These are phyloP conservation scores for Lentinula sp. DNA, from an alignment of 768 basidiomycete genomes.

Conservation along the genomic window DNA sequence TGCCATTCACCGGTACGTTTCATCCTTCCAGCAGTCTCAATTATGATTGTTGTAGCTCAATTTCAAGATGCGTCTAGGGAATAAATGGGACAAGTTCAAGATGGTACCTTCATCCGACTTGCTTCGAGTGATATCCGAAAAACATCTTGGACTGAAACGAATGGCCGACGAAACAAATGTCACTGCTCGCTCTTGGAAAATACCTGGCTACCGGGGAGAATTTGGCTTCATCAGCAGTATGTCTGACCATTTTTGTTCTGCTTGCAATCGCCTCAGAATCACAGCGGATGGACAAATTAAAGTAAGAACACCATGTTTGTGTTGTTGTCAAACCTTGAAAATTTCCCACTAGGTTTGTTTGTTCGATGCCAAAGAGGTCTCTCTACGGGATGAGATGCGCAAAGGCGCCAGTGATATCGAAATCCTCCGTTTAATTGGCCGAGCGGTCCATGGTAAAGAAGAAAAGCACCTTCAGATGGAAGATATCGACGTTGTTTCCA, in stretches of 20 bases:
- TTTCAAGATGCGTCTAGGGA: conserved; percentile 40
- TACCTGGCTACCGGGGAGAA: conserved; percentile 65
- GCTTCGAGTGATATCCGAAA: conserved; percentile 39
- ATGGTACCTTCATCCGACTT: conserved; percentile 75
- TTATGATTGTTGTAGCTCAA: conserved; percentile 3
- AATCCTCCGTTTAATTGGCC: conserved; percentile 52
- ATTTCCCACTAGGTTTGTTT: conserved; percentile 63
- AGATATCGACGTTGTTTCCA: conserved; percentile 66
- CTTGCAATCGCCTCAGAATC: conserved; percentile 78
- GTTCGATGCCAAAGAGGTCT: conserved; percentile 81
- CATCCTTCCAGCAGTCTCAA: background rate
- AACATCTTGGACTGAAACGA: conserved; percentile 48
- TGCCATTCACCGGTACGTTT: conserved; percentile 80
- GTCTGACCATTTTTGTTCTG: conserved; percentile 89
- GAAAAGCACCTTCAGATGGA: conserved; percentile 86
- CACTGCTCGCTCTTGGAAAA: conserved; percentile 74
- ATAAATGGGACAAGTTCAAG: conserved; percentile 78
- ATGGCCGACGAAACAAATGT: conserved; percentile 66
- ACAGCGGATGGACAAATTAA: conserved; percentile 93
- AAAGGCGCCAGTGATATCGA: conserved; percentile 57
- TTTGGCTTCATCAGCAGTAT: conserved; percentile 91
- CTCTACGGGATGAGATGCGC: conserved; percentile 72
- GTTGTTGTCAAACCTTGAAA: background rate
- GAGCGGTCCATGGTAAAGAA: conserved; percentile 65
- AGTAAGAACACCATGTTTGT: conserved; percentile 27